These are phyloP conservation scores for Ogataea thermomethanolica DNA, from an alignment of 805 yeast genomes.

Conservation along the genomic window DNA sequence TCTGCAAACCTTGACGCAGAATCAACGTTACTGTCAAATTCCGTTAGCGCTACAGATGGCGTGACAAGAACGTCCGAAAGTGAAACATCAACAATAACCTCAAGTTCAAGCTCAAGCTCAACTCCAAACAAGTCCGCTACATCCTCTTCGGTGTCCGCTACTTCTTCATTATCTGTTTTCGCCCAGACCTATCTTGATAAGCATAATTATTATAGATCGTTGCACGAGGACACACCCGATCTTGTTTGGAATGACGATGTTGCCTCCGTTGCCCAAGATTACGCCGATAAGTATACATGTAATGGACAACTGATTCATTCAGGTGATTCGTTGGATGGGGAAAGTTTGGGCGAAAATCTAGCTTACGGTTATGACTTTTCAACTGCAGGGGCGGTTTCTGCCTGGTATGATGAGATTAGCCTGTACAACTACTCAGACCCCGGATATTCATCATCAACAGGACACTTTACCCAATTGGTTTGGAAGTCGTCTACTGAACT, in stretches of 20 bases:
- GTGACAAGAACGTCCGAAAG: no score
- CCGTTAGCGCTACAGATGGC: no score
- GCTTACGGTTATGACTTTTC: constrained; percentile 61
- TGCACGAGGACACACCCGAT: constrained; percentile 44
- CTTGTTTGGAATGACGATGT: constrained; percentile 55
- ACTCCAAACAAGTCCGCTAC: background rate
- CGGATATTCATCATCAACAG: constrained; percentile 47
- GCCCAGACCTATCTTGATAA: constrained; percentile 47
- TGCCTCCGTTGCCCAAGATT: constrained; percentile 52
- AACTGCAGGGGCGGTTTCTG: constrained; percentile 56
- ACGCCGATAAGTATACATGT: constrained; percentile 56
- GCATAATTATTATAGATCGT: constrained; percentile 57
- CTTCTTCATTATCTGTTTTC: constrained; percentile 27
- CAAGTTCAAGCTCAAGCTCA: no score
- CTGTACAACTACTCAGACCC: constrained; percentile 51
- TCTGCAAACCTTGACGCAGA: no score
- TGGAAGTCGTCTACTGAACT: constrained; percentile 61
- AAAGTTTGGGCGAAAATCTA: constrained; percentile 68
- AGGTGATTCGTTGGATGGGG: constrained; percentile 44
- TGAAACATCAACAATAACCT: no score
- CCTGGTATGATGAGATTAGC: constrained; percentile 70
- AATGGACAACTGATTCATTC: constrained; percentile 60
- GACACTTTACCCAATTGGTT: constrained; percentile 80
- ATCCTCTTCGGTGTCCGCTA: constrained; percentile 8
- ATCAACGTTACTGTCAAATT: no score